Conservation (phyloP, 177 flowering plant species). For the Vitis hybrid region DNA sequence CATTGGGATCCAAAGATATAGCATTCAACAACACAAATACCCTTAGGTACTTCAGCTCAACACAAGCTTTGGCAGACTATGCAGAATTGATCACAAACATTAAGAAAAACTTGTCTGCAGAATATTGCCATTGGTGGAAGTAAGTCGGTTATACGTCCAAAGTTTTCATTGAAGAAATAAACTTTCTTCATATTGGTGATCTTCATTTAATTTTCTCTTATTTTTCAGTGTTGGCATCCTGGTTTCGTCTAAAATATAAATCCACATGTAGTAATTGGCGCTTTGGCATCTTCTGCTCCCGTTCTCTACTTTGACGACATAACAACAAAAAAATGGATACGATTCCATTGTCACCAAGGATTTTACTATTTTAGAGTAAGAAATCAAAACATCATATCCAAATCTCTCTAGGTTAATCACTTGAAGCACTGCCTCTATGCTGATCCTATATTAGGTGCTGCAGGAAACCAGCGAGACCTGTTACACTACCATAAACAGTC, state of each 20-base stretch:
- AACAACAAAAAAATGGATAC: constrained; percentile 36
- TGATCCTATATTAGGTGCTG: neutral
- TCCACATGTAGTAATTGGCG: constrained; percentile 54
- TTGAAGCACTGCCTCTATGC: too few relatives aligned
- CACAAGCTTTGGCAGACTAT: constrained; percentile 61
- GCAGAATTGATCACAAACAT: constrained; percentile 38
- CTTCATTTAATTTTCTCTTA: neutral
- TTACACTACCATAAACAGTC: constrained; percentile 41
- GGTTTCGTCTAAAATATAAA: constrained; percentile 57
- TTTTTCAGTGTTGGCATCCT: constrained; percentile 43
- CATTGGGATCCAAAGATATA: constrained; percentile 35
- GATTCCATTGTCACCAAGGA: constrained; percentile 34
- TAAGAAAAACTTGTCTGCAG: constrained; percentile 30
- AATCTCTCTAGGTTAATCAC: neutral
- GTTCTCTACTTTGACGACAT: constrained; percentile 49
- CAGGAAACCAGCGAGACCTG: constrained; percentile 53
- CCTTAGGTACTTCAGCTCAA: constrained; percentile 51
- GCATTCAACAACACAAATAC: constrained; percentile 30
- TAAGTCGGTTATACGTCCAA: constrained; percentile 13
- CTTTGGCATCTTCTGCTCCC: constrained; percentile 67
- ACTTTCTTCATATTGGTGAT: neutral
- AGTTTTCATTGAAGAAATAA: neutral
- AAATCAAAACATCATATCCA: too few relatives aligned
- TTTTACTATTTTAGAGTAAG: constrained; percentile 44
- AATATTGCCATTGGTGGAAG: constrained; percentile 60